Evolutionary conservation across 1,139 yeast genomes (phyloP).

Genomic region (Magnusiomyces fungicola): DNA sequence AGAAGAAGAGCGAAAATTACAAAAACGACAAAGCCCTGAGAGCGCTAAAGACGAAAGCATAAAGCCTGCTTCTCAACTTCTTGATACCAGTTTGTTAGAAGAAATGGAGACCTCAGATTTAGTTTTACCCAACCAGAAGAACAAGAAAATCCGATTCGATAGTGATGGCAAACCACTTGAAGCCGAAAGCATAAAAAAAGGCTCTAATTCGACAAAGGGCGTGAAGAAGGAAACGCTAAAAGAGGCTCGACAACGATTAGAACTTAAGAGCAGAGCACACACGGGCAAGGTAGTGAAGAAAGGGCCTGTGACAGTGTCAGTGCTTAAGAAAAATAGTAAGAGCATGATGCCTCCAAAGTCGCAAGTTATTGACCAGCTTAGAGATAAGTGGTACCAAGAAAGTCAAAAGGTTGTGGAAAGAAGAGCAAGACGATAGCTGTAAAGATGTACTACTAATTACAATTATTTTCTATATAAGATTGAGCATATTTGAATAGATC

Average conservation of each 20-base stretch:
- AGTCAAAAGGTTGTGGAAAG: slow-evolving; percentile 5
- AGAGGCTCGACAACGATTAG: not conserved
- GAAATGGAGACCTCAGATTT: not conserved
- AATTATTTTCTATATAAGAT: too few relatives aligned
- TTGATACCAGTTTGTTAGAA: slow-evolving; percentile 3
- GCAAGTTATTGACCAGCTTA: slow-evolving; percentile 1
- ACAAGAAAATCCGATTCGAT: slow-evolving; percentile 1
- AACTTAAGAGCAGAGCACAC: not conserved
- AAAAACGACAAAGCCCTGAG: not conserved
- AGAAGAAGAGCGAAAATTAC: not conserved
- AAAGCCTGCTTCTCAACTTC: not conserved
- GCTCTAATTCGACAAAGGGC: not conserved
- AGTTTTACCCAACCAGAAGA: not conserved
- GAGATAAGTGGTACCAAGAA: slow-evolving; percentile 3
- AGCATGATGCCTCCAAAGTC: slow-evolving; percentile 7
- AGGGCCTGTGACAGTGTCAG: slow-evolving; percentile 4
- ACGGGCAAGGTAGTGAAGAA: slow-evolving; percentile 4
- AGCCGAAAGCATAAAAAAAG: too few relatives aligned
- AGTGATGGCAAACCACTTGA: not conserved
- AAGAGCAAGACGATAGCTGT: not conserved
- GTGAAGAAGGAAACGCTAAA: not conserved
- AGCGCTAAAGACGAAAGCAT: not conserved
- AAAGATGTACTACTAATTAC: too few relatives aligned
- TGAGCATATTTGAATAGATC: too few relatives aligned
- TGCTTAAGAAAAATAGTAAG: slow-evolving; percentile 3